Evolutionary conservation across 2,329 filamentous ascomycete species (phyloP), one percentile per base, ranked within the genome.

Genomic region (Penicillium sp.): DNA sequence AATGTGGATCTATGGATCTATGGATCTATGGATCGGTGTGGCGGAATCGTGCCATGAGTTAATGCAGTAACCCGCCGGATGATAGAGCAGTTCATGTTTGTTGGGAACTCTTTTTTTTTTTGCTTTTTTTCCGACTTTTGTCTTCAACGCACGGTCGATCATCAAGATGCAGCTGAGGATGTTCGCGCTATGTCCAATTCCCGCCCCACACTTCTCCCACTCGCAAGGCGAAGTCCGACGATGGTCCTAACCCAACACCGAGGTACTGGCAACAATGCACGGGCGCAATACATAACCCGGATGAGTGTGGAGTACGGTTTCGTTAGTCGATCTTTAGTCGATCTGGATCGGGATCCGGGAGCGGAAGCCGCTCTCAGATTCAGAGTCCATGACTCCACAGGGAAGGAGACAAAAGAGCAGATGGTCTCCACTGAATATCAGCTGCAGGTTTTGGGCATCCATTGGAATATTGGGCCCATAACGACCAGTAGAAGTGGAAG

Each of bases 101-200:
- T 52, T 55, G 50, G 43, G 35, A 38, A 8, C 8, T 8, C 8
- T 26, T 26, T 44, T 20, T 38, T 35, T 38, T 55, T 39, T 55
- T 40, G 11, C 9, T 38, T 54, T 55, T 57, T 51, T 53, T 47
- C 13, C 13, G 42, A 22, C 9, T 55, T 44, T 53, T 45, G 18
- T 24, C 18, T 34, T 32, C 24, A 45, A 31, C 40, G n/a, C 45
- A 22, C 39, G 34, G 53, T 56, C 49, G 60, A 63, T 61, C 61
- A 51, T 60, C 51, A 34, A 18, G 38, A 49, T 54, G 59, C 48
- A 57, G 61, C 55, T 60, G 53, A 54, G 45, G 20, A 34, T 42
- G 14, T 32, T 29, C 49, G 37, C 37, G 34, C 31, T 29, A 29
- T 37, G 13, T 46, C 50, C 44, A 32, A 40, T n/a, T 31, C 16